Percentiles rank a stretch among this genome's conserved stretches.
Evolutionary conservation across 345 rosid species (phyloP).

Genomic region (Rhodomyrtus tomentosa): DNA sequence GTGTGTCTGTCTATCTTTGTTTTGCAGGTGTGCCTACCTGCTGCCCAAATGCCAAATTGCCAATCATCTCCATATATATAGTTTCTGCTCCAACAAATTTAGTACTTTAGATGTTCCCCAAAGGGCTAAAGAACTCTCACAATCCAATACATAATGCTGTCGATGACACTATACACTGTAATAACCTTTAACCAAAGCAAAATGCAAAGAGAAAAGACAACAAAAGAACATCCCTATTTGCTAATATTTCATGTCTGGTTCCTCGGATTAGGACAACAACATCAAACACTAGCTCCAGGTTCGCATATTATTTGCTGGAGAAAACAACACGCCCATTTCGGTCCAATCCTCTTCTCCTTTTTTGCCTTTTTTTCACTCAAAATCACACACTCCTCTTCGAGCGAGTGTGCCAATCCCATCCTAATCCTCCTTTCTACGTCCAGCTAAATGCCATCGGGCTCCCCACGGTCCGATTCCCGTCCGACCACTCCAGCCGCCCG

Average conservation of each 20-base stretch:
- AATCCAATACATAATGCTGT: background rate
- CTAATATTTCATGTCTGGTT: background rate
- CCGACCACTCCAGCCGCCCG: constrained; percentile 64
- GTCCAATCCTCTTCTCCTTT: background rate
- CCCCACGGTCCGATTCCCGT: constrained; percentile 55
- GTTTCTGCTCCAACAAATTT: background rate
- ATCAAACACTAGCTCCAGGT: background rate
- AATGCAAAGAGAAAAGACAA: background rate
- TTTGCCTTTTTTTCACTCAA: background rate
- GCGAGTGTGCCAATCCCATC: background rate
- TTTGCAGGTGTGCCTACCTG: background rate
- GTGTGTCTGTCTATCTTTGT: background rate
- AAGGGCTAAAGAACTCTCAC: background rate
- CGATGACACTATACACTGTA: background rate
- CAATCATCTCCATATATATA: background rate
- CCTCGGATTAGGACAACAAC: background rate
- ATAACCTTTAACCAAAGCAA: background rate
- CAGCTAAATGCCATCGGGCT: constrained; percentile 86
- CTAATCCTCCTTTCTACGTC: constrained; percentile 17
- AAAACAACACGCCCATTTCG: background rate
- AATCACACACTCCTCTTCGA: background rate
- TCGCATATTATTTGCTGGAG: background rate
- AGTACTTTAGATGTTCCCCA: too few relatives aligned
- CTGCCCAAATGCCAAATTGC: background rate
- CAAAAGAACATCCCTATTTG: background rate